A percentile compares a stretch with the other conserved stretches of the same genome.
Conservation (phyloP, 2,329 filamentous ascomycete genomes). For the Trichoderma harzianum region DNA sequence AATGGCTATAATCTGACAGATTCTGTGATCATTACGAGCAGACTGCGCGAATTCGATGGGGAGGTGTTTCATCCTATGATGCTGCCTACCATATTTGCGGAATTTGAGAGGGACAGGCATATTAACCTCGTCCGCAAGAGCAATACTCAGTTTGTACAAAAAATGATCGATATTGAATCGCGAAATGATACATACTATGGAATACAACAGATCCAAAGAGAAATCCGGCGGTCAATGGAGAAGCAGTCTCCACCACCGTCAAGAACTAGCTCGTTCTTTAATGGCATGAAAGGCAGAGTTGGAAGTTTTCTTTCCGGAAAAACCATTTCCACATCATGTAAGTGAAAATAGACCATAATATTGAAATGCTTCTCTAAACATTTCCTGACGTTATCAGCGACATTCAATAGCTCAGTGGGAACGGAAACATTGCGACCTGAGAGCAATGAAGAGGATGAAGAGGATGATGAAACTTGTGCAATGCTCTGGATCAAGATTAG, state of each 20-base stretch:
- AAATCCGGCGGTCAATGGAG: not conserved
- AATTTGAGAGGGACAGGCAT: conserved; percentile 22
- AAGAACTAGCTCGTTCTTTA: not conserved
- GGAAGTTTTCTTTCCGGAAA: not conserved
- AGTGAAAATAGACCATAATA: not conserved
- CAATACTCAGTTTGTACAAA: conserved; percentile 1
- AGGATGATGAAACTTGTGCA: not conserved
- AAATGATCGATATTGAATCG: not conserved
- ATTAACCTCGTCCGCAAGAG: conserved; percentile 13
- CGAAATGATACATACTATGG: not conserved
- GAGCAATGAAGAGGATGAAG: not conserved
- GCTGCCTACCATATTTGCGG: conserved; percentile 21
- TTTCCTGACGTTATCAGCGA: not conserved
- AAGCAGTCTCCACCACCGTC: not conserved
- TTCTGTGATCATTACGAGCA: not conserved
- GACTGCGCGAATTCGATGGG: conserved; percentile 14
- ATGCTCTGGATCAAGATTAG: conserved; percentile 24
- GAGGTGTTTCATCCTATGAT: conserved; percentile 20
- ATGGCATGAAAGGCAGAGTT: not conserved
- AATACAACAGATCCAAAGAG: not conserved
- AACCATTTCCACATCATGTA: not conserved
- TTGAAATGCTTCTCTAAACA: not conserved
- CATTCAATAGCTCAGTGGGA: not conserved
- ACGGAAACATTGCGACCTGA: not conserved
- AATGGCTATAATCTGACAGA: not conserved